Evolutionary conservation across 768 basidiomycete genomes (phyloP).

Genomic region (Coprinopsis sp.): DNA sequence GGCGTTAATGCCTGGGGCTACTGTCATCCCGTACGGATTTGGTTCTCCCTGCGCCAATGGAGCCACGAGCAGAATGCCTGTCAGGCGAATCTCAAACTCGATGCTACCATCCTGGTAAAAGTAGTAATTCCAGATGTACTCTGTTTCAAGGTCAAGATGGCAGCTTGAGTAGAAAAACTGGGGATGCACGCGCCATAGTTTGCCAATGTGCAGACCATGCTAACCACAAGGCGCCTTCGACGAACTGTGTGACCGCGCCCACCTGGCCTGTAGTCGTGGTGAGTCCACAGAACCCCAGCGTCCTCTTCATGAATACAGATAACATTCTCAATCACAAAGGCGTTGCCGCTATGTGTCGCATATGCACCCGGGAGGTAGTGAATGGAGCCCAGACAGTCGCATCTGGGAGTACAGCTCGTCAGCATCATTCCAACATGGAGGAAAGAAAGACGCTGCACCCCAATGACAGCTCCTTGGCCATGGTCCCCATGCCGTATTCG

Average conservation of each 20-base stretch:
- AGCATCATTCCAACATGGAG: too few relatives aligned
- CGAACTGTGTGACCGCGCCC: slow-evolving; percentile 78
- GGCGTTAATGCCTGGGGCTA: slow-evolving; percentile 79
- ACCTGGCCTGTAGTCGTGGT: slow-evolving; percentile 82
- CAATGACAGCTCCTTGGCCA: slow-evolving; percentile 85
- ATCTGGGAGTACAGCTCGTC: too few relatives aligned
- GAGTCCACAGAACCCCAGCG: slow-evolving; percentile 84
- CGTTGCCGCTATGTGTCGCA: slow-evolving; percentile 68
- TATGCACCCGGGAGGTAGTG: slow-evolving; percentile 77
- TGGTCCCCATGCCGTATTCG: slow-evolving; percentile 90
- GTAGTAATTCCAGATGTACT: slow-evolving; percentile 83
- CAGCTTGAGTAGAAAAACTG: not conserved
- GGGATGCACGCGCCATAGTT: slow-evolving; percentile 61
- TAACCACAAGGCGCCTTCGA: slow-evolving; percentile 77
- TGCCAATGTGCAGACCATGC: slow-evolving; percentile 87
- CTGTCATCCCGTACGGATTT: slow-evolving; percentile 62
- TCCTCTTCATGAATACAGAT: slow-evolving; percentile 96
- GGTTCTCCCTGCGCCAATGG: slow-evolving; percentile 56
- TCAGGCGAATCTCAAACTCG: slow-evolving; percentile 80
- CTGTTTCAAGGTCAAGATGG: slow-evolving; percentile 33
- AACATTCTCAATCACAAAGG: slow-evolving; percentile 74
- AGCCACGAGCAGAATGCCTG: slow-evolving; percentile 81
- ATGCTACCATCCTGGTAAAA: slow-evolving; percentile 91
- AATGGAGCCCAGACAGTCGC: slow-evolving; percentile 85
- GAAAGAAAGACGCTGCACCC: too few relatives aligned